Conservation (phyloP, 257 asterid genomes). For the Petunia axillaris region DNA sequence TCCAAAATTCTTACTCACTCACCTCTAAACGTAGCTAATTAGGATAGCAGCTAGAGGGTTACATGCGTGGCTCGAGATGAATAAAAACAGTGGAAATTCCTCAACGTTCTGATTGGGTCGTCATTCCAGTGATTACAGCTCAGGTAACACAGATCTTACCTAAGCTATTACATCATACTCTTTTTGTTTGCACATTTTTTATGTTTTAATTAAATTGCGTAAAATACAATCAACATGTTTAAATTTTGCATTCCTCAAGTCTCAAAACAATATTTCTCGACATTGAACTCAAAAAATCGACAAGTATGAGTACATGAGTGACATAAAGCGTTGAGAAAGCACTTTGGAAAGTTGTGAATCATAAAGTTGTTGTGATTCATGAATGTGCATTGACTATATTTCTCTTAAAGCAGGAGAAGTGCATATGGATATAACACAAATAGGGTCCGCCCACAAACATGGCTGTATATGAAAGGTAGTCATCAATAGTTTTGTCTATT, state of each 20-base stretch:
- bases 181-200: neutral
- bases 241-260: neutral
- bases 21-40: neutral
- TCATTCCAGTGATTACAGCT: neutral
- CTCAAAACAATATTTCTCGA: neutral
- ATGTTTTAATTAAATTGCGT: neutral
- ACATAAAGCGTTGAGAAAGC: neutral
- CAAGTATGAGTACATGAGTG: neutral
- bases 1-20: neutral
- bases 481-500: neutral
- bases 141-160: neutral
- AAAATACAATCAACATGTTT: neutral
- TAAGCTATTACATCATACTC: slow-evolving; percentile 2
- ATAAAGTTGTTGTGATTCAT: neutral
- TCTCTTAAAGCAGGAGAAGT: neutral
- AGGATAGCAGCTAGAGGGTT: neutral
- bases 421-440: neutral
- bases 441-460: neutral
- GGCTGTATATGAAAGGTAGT: neutral
- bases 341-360: neutral
- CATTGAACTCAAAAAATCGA: neutral
- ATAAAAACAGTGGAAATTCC: neutral
- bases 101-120: slow-evolving; percentile 9
- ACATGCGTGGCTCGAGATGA: slow-evolving; percentile 25
- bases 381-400: neutral